Evolutionary conservation across 495 filamentous ascomycete genomes (phyloP).

Genomic region (Penicillium antarcticum): DNA sequence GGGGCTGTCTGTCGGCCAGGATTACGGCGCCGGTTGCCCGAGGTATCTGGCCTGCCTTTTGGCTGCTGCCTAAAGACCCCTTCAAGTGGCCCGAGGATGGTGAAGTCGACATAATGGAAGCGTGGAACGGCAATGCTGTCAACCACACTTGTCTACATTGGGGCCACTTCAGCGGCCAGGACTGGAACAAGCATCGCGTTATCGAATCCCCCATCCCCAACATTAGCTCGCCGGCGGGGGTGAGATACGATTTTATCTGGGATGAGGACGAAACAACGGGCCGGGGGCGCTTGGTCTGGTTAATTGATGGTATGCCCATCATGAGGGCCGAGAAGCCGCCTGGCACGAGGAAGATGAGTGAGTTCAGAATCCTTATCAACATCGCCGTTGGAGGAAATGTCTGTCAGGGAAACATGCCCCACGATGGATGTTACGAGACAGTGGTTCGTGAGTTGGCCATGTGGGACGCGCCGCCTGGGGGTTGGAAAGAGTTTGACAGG

Average conservation of each 20-base stretch:
- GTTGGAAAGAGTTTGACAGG: slow-evolving; percentile 25
- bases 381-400: slow-evolving; percentile 30
- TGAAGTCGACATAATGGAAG: slow-evolving; percentile 29
- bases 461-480: slow-evolving; percentile 27
- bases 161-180: slow-evolving; percentile 26
- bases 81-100: slow-evolving; percentile 31
- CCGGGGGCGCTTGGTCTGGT: slow-evolving; percentile 22
- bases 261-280: slow-evolving; percentile 25
- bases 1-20: slow-evolving; percentile 27
- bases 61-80: slow-evolving; percentile 32
- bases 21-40: slow-evolving; percentile 24
- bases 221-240: slow-evolving; percentile 20
- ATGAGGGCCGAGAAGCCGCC: slow-evolving; percentile 28
- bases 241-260: slow-evolving; percentile 29
- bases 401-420: slow-evolving; percentile 27
- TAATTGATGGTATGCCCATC: slow-evolving; percentile 25
- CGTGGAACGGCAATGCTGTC: slow-evolving; percentile 27
- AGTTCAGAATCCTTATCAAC: slow-evolving; percentile 29
- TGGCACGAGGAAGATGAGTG: slow-evolving; percentile 28
- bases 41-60: slow-evolving; percentile 31
- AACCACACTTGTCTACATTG: slow-evolving; percentile 30
- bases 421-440: slow-evolving; percentile 24
- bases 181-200: slow-evolving; percentile 30
- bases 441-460: slow-evolving; percentile 28
- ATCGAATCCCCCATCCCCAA: slow-evolving; percentile 26